Base-by-base conservation (phyloP, 805 yeast genomes). In the Clavispora fructus region DNA sequence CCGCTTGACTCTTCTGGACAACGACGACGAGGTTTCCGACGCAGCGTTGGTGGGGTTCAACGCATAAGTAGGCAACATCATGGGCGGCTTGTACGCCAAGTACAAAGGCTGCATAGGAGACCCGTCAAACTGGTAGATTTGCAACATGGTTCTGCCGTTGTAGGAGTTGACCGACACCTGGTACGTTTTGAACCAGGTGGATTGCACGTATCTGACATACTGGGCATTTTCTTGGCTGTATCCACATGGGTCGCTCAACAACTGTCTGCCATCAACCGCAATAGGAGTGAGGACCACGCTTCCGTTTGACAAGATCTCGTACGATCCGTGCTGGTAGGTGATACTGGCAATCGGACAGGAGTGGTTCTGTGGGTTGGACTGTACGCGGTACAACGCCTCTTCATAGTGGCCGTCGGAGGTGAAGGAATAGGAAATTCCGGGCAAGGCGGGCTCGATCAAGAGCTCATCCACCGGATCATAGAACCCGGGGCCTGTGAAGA, bases 391-490 rank as follows among this genome's bases (percentile, higher is more conserved):
- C 37, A 82, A 63, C 7, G 99, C 99, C 64, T 87, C 87, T 68
- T 94, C 99, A 63, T 77, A 94, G 64, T 73, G 80, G 6, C 98
- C 98, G 67, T 94, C 98, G 23, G 77, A 83, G 1, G 97, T 91
- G 73, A 94, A 94, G 2, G 97, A 88, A 67, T 84, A 88, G 6
- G 95, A 84, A 45, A 92, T 79, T 33, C 99, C 99, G 1, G 99
- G 97, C 37, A 94, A 75, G 8, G 91, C 92, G 2, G 99, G 99
- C 64, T 94, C 99, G 50, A 90, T 87, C 47, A 94, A 71, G 14
- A 92, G 78, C 65, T 94, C 99, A 62, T 92, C 97, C 27, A 90
- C 86, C 2, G 99, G 99, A 64, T 94, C 98, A 63, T 80, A 94
- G 62, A 94, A 94, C 2, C 91, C 86, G 7, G 98, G 96, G 0